Evolutionary conservation across 2,329 filamentous ascomycete species (phyloP).

Genomic region (Metarhizium robertsii): DNA sequence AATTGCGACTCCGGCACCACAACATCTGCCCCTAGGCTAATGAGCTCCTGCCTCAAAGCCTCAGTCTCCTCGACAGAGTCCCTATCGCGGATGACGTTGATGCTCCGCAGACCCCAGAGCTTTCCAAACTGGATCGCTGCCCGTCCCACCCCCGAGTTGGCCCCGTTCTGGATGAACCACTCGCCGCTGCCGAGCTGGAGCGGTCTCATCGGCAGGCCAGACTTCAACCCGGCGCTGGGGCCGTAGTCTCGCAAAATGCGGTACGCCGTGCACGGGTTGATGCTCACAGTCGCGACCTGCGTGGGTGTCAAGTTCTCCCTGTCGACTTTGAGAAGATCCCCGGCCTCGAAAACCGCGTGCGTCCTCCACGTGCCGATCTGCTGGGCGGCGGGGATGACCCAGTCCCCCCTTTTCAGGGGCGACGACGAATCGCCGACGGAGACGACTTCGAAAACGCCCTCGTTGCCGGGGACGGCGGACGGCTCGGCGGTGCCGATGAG

Average conservation of each 20-base stretch:
- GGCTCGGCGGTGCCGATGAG: constrained; percentile 68
- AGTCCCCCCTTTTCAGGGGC: constrained; percentile 65
- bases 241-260: constrained; percentile 81
- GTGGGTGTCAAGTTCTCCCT: constrained; percentile 60
- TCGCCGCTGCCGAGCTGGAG: constrained; percentile 49
- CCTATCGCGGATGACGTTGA: constrained; percentile 79
- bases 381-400: constrained; percentile 80
- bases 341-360: constrained; percentile 59
- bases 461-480: constrained; percentile 75
- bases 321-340: constrained; percentile 59
- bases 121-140: constrained; percentile 81
- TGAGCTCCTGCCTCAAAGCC: constrained; percentile 42
- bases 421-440: constrained; percentile 50
- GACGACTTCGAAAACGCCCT: constrained; percentile 87
- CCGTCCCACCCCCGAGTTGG: constrained; percentile 86
- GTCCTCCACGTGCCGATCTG: constrained; percentile 94
- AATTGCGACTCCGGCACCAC: constrained; percentile 50
- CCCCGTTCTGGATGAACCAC: constrained; percentile 96
- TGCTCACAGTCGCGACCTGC: constrained; percentile 78
- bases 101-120: constrained; percentile 81
- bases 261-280: constrained; percentile 93
- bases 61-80: constrained; percentile 55
- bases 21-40: constrained; percentile 44
- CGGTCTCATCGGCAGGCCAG: constrained; percentile 34
- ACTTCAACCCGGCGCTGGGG: constrained; percentile 32